Evolutionary conservation across 805 yeast genomes (phyloP).

Genomic region (Ogataea angusta): DNA sequence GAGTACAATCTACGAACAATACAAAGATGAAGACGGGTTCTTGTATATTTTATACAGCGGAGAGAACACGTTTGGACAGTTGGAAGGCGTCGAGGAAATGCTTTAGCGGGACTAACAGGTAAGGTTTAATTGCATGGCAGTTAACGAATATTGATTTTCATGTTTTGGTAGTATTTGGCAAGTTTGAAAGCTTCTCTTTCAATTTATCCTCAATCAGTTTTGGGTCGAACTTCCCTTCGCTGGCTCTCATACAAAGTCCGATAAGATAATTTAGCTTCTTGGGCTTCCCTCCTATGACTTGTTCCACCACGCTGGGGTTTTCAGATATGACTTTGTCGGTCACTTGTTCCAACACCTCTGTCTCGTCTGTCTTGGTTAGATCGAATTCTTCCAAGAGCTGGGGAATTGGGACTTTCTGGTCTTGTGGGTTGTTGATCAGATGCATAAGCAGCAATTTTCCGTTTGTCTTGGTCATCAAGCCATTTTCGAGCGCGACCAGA

Average conservation of each 20-base stretch:
- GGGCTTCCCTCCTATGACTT: constrained; percentile 48
- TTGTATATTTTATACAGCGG: constrained; percentile 94
- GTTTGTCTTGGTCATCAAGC: constrained; percentile 58
- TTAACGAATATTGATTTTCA: constrained; percentile 4
- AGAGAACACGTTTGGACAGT: constrained; percentile 89
- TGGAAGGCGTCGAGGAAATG: constrained; percentile 29
- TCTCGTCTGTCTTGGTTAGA: constrained; percentile 37
- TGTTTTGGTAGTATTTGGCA: constrained; percentile 2
- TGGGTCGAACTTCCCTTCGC: constrained; percentile 58
- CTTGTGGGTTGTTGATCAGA: constrained; percentile 48
- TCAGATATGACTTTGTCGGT: constrained; percentile 36
- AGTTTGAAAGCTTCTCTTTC: constrained; percentile 15
- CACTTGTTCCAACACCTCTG: constrained; percentile 31
- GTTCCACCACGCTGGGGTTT: constrained; percentile 53
- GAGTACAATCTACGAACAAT: constrained; percentile 93
- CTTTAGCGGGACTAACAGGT: constrained; percentile 3
- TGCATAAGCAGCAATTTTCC: constrained; percentile 66
- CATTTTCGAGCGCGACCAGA: constrained; percentile 43
- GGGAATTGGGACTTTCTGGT: constrained; percentile 32
- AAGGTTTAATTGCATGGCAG: constrained; percentile 5
- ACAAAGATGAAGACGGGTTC: constrained; percentile 97
- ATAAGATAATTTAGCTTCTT: constrained; percentile 72
- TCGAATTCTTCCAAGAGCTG: constrained; percentile 55
- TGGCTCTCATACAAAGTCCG: constrained; percentile 79
- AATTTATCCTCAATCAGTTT: constrained; percentile 24